Conservation (phyloP, 164 flowering plant genomes). For the Tetrastigma voinierianum region DNA sequence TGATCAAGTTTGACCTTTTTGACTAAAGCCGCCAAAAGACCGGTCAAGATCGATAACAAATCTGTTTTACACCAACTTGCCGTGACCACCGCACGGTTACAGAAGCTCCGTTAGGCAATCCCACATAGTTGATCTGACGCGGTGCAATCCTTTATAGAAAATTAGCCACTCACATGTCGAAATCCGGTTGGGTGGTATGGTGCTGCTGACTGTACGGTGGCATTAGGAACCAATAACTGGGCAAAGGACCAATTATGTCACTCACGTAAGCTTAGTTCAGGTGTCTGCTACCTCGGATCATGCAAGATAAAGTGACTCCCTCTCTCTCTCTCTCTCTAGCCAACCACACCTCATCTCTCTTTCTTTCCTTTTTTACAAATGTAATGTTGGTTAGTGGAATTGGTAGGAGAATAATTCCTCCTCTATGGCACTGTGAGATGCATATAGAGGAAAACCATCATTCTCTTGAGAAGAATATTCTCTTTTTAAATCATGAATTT, state of each 20-base stretch:
- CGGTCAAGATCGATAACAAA: constrained; percentile 25
- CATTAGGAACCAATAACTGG: background rate
- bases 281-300: background rate
- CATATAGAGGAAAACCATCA: no score
- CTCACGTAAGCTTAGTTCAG: constrained; percentile 12
- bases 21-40: constrained; percentile 24
- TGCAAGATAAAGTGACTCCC: background rate
- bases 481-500: no score
- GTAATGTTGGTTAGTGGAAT: constrained; percentile 18
- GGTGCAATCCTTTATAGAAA: background rate
- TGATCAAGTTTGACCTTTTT: background rate
- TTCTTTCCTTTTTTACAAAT: background rate
- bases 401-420: constrained; percentile 1
- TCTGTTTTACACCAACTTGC: constrained; percentile 13
- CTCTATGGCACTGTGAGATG: background rate
- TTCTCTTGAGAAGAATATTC: no score
- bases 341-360: constrained; percentile 6
- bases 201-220: background rate
- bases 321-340: background rate
- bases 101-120: constrained; percentile 17
- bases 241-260: background rate
- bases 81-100: constrained; percentile 8
- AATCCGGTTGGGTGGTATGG: background rate
- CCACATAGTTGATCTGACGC: constrained; percentile 27
- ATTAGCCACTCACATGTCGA: background rate